Conservation (phyloP, 2,329 filamentous ascomycete genomes). For the Aspergillus calidoustus region DNA sequence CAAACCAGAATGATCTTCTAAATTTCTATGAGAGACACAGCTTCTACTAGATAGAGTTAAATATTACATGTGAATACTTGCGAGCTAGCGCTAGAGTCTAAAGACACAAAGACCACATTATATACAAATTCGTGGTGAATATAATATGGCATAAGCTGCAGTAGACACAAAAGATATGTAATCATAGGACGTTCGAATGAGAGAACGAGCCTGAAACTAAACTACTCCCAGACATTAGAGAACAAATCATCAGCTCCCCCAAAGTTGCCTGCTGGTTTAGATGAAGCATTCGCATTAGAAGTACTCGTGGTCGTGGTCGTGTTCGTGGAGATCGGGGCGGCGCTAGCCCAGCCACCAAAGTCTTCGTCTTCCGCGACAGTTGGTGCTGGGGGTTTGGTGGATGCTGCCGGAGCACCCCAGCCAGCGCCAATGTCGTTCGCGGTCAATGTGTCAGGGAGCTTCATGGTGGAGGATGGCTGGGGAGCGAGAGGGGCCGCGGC, state of each 20-base stretch:
- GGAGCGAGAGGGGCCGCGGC: constrained; percentile 37
- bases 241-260: constrained; percentile 80
- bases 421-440: constrained; percentile 69
- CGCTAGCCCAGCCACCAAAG: constrained; percentile 92
- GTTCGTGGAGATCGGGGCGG: constrained; percentile 59
- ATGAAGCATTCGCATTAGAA: constrained; percentile 17
- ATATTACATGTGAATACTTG: constrained; percentile 4
- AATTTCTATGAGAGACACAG: neutral
- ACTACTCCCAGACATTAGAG: constrained; percentile 89
- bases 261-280: constrained; percentile 64
- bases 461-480: constrained; percentile 42
- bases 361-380: constrained; percentile 88
- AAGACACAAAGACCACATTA: constrained; percentile 19
- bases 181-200: constrained; percentile 16
- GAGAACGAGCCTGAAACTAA: constrained; percentile 28
- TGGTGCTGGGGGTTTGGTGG: constrained; percentile 48
- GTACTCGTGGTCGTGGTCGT: constrained; percentile 45
- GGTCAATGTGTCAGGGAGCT: constrained; percentile 53
- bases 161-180: constrained; percentile 12
- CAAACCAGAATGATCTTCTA: no score
- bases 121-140: neutral
- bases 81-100: constrained; percentile 21
- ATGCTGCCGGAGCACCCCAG: constrained; percentile 66
- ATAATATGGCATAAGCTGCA: neutral
- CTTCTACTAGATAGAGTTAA: neutral